Evolutionary conservation across 192 early-diverging fungal genomes (phyloP), one percentile per base, ranked within the genome.

Genomic region (Obelidium mucronatum): DNA sequence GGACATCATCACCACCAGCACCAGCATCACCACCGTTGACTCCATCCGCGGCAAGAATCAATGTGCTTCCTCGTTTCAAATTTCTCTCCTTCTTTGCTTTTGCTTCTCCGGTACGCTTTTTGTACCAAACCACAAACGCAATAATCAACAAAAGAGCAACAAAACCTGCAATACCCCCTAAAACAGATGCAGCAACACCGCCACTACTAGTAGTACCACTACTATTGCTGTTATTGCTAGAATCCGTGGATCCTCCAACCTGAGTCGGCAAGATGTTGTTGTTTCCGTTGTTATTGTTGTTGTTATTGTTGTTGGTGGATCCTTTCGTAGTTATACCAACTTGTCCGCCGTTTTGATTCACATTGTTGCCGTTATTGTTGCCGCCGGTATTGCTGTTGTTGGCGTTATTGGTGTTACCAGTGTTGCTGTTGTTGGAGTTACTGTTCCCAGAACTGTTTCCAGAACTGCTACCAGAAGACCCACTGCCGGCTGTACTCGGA

Each of bases 121-220:
- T 26, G 34, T 35, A 65, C 63, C 63, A 65, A 35, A 65, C n/a
- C 0, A 65, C 39, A 40, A 65, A 65, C 37, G 37, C 63, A 40
- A 65, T 36, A 13, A 24, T 24, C 63, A 65, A 40, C 0, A 65
- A n/a, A 11, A 37, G 28, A 17, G 37, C 63, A 35, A 65, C 35
- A 22, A 13, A 26, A 40, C 63, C 63, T 26, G 39, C 30, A 65
- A 65, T 40, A 13, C 34, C 63, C 15, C 34, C 63, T 0, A 65
- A 11, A 33, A 65, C 44, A 48, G 11, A 6, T 48, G 11, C 44
- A 48, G 19, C 44, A 19, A 48, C 44, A 48, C 11, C 44, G 19
- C 44, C 44, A 15, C 11, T 48, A 48, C 19, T 48, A 48, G 44
- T 15, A 15, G 44, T 0, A 48, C 44, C 19, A 19, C 44, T 19